Conservation (phyloP, 371 early-diverging fungal species). For the Coemansia sp. region DNA sequence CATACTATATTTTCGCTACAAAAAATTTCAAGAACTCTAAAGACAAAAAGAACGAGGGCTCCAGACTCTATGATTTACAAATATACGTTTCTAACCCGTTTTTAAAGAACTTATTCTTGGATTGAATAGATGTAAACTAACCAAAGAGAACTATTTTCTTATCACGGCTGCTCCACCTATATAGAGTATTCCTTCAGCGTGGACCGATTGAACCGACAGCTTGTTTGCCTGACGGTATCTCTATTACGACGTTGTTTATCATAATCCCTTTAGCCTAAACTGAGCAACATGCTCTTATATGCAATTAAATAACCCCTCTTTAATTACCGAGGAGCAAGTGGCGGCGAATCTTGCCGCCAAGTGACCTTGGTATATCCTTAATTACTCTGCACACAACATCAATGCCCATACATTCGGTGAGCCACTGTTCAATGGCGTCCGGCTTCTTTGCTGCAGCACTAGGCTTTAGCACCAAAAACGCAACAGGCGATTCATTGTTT, state of each 20-base stretch:
- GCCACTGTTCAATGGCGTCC: conserved; percentile 14
- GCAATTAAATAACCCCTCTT: neutral
- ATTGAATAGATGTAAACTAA: no score
- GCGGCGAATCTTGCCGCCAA: conserved; percentile 35
- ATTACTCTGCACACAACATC: conserved; percentile 13
- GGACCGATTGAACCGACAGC: no score
- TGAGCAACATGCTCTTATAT: neutral
- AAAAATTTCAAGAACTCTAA: neutral
- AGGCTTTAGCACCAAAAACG: conserved; percentile 16
- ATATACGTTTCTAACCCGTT: no score
- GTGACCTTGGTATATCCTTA: conserved; percentile 24
- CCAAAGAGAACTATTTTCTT: no score
- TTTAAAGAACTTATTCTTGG: no score
- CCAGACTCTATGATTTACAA: no score
- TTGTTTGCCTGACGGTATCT: no score
- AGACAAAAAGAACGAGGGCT: neutral
- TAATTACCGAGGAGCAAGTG: conserved; percentile 1
- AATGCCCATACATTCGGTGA: neutral
- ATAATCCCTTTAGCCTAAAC: no score
- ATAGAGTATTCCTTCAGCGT: no score
- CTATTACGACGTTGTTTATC: no score
- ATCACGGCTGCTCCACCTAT: no score
- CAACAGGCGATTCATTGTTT: conserved; percentile 7
- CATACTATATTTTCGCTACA: no score
- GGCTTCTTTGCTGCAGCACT: neutral